Percentiles rank a stretch among this genome's conserved stretches.
Evolutionary conservation across 345 rosid genomes (phyloP).

Genomic region (Salix dunnii): DNA sequence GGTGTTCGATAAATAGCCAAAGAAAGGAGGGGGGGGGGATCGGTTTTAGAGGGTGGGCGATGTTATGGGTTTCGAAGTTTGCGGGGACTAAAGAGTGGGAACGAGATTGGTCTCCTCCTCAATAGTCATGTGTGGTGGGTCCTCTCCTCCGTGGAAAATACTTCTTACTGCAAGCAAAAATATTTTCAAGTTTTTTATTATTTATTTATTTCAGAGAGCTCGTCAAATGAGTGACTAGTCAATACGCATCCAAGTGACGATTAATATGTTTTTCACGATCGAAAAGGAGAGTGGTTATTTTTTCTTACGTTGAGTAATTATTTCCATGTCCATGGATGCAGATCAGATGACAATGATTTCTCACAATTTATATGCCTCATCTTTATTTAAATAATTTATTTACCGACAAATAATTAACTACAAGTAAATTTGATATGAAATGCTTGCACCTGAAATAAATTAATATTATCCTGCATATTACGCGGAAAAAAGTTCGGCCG

Average conservation of each 20-base stretch:
- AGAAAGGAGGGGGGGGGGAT: not conserved
- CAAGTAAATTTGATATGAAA: too few relatives aligned
- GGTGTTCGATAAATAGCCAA: not conserved
- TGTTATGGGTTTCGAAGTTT: not conserved
- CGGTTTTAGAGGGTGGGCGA: not conserved
- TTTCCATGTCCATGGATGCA: not conserved
- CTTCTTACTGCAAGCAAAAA: not conserved
- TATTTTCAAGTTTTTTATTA: not conserved
- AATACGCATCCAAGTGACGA: not conserved
- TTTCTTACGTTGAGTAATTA: not conserved
- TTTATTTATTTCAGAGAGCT: not conserved
- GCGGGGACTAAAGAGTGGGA: slow-evolving; percentile 3
- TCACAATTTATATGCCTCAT: too few relatives aligned
- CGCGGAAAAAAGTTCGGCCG: not conserved
- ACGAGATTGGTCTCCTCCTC: not conserved
- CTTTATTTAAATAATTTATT: too few relatives aligned
- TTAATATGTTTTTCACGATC: not conserved
- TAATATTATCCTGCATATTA: not conserved
- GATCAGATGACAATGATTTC: not conserved
- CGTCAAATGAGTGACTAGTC: not conserved
- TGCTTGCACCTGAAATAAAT: too few relatives aligned
- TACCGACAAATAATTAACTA: too few relatives aligned
- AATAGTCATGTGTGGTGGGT: slow-evolving; percentile 18
- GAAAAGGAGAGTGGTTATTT: not conserved
- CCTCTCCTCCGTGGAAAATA: not conserved